phyloP scores from a whole-genome alignment of 208 protist species.

The Trypanosoma caninum region DNA sequence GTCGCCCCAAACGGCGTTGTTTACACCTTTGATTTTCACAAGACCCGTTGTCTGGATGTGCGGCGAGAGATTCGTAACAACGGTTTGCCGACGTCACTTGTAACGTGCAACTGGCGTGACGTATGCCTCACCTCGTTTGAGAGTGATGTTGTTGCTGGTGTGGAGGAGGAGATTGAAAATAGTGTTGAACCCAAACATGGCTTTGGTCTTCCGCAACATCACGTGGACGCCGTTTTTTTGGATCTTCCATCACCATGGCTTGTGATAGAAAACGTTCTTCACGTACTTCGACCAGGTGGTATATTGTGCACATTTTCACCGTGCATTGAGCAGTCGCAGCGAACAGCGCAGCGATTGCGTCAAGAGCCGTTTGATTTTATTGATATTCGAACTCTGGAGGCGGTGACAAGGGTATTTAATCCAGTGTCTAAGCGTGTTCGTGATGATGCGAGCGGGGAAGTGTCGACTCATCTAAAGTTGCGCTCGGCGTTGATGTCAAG shows the following conservation, averaged over 20 bases:
- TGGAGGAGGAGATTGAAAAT: constrained; percentile 26
- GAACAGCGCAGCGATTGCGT: constrained; percentile 60
- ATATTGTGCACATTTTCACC: constrained; percentile 92
- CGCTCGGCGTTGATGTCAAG: constrained; percentile 54
- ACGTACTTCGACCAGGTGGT: constrained; percentile 74
- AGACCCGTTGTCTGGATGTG: constrained; percentile 71
- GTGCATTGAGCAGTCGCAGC: constrained; percentile 93
- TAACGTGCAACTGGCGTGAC: constrained; percentile 78
- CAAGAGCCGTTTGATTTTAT: constrained; percentile 68
- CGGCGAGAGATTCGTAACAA: constrained; percentile 75
- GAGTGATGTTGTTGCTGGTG: neutral
- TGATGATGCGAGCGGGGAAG: constrained; percentile 17
- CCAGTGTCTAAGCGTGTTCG: constrained; percentile 61
- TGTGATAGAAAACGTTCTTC: constrained; percentile 81
- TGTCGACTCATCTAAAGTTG: constrained; percentile 38
- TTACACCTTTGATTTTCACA: constrained; percentile 90
- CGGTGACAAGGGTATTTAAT: constrained; percentile 72
- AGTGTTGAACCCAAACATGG: constrained; percentile 42
- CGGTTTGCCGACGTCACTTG: constrained; percentile 47
- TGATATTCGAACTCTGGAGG: constrained; percentile 87
- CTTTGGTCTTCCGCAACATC: constrained; percentile 64
- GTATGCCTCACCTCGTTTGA: constrained; percentile 62
- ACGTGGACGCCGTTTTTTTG: constrained; percentile 91
- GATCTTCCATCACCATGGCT: constrained; percentile 90
- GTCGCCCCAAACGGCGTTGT: constrained; percentile 81